Percentiles rank a stretch among this genome's conserved stretches.
These are phyloP conservation scores for Mycena albidolilacea DNA, from an alignment of 768 basidiomycete species.

Conservation along the genomic window DNA sequence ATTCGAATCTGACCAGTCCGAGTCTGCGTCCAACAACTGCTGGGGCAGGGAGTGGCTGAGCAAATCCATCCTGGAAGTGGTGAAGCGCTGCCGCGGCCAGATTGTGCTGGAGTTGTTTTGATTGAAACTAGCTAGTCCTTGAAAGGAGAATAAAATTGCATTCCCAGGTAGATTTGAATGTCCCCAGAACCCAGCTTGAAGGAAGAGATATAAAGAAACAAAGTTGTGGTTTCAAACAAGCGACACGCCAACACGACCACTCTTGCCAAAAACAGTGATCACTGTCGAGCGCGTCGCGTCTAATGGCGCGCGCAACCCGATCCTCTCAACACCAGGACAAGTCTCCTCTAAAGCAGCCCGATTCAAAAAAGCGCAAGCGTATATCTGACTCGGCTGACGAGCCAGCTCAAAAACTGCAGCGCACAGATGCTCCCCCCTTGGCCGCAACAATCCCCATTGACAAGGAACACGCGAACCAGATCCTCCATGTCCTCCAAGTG, in stretches of 20 bases:
- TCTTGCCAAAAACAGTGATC: not conserved
- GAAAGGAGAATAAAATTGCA: too few relatives aligned
- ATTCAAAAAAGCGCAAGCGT: conserved; percentile 81
- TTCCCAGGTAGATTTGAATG: too few relatives aligned
- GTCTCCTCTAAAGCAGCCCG: conserved; percentile 47
- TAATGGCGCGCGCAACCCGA: conserved; percentile 86
- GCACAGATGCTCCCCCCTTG: conserved; percentile 48
- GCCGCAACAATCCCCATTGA: conserved; percentile 53
- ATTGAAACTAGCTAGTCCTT: too few relatives aligned
- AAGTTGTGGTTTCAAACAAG: not conserved
- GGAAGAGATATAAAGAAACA: not conserved
- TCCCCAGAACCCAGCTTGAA: not conserved
- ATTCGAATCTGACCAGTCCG: too few relatives aligned
- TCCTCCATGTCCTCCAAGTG: conserved; percentile 74
- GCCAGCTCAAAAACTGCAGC: conserved; percentile 64
- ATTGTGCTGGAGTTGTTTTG: too few relatives aligned
- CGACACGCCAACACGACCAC: not conserved
- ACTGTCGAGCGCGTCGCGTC: conserved; percentile 35
- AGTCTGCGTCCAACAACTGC: too few relatives aligned
- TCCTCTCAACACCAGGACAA: conserved; percentile 63
- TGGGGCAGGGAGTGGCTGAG: too few relatives aligned
- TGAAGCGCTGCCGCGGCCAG: too few relatives aligned
- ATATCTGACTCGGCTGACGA: conserved; percentile 62
- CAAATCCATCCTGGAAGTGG: too few relatives aligned
- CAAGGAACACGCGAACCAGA: conserved; percentile 60